Conservation (phyloP, 495 filamentous ascomycete species). For the Talaromyces adpressus region DNA sequence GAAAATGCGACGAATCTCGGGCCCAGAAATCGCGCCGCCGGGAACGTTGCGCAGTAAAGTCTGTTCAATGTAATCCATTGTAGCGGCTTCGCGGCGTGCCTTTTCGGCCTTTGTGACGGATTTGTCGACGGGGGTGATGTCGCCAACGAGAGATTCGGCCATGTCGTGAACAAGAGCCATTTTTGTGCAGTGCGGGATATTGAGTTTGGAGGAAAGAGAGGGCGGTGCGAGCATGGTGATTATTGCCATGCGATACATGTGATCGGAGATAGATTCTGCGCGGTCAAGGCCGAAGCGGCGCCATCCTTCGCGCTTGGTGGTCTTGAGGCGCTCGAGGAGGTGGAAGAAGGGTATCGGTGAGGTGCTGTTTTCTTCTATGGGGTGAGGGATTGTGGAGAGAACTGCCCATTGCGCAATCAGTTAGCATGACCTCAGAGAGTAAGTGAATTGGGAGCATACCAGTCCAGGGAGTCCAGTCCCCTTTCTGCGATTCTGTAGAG, state of each 20-base stretch:
- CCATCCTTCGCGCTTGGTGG: slow-evolving; percentile 93
- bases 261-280: slow-evolving; percentile 85
- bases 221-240: slow-evolving; percentile 90
- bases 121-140: slow-evolving; percentile 84
- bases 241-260: slow-evolving; percentile 99
- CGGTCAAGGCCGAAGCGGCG: slow-evolving; percentile 70
- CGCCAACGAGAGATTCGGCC: slow-evolving; percentile 90
- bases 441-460: slow-evolving; percentile 7
- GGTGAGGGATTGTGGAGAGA: slow-evolving; percentile 40
- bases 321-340: slow-evolving; percentile 86
- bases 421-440: not conserved
- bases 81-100: slow-evolving; percentile 71
- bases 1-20: slow-evolving; percentile 71
- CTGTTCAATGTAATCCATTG: slow-evolving; percentile 81
- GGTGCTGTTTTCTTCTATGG: slow-evolving; percentile 50
- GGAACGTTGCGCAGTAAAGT: slow-evolving; percentile 67
- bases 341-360: slow-evolving; percentile 91
- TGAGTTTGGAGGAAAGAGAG: slow-evolving; percentile 57
- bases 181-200: slow-evolving; percentile 78
- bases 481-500: slow-evolving; percentile 9
- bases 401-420: slow-evolving; percentile 17
- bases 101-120: slow-evolving; percentile 64
- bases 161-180: slow-evolving; percentile 97
- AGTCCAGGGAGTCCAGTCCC: slow-evolving; percentile 16
- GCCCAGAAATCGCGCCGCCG: slow-evolving; percentile 51